A percentile compares a stretch with the other conserved stretches of the same genome.
These are phyloP conservation scores for Cyberlindnera veronae DNA, from an alignment of 805 yeast species.

Conservation along the genomic window DNA sequence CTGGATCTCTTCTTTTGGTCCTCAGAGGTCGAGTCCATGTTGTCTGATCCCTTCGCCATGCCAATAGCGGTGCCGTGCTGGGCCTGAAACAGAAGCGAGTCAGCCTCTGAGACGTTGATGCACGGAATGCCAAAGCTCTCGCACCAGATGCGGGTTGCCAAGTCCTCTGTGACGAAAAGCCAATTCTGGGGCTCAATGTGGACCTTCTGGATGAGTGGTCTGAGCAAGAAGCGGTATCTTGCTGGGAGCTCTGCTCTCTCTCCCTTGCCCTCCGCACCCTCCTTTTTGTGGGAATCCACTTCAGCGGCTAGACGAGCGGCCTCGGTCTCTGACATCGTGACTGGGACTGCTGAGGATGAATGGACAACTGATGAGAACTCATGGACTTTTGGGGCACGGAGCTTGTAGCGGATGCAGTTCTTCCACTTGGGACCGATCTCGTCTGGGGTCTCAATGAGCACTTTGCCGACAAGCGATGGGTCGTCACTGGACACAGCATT, in stretches of 20 bases:
- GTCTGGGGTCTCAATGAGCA: constrained; percentile 37
- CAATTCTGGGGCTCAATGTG: constrained; percentile 41
- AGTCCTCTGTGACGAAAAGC: constrained; percentile 62
- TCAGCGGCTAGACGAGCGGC: constrained; percentile 4
- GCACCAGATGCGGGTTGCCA: constrained; percentile 50
- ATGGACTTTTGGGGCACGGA: constrained; percentile 41
- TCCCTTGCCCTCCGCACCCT: constrained; percentile 1
- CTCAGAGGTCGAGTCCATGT: neutral
- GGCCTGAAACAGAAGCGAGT: constrained; percentile 22
- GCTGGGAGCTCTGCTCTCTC: constrained; percentile 43
- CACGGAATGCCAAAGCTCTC: constrained; percentile 50
- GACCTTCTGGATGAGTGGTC: constrained; percentile 56
- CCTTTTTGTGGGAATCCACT: neutral
- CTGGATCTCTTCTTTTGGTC: constrained; percentile 3
- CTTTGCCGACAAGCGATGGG: constrained; percentile 17
- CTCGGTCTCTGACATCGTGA: constrained; percentile 11
- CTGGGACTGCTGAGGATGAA: constrained; percentile 1
- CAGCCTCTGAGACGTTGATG: constrained; percentile 49
- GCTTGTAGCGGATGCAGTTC: constrained; percentile 42
- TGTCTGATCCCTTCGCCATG: neutral
- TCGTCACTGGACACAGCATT: constrained; percentile 24
- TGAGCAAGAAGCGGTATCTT: constrained; percentile 49
- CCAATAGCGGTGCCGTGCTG: neutral
- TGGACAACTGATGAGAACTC: constrained; percentile 40
- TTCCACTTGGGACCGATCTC: constrained; percentile 51